phyloP scores from a whole-genome alignment of 73 alveolate species.

The Tetrahymena malaccensis region DNA sequence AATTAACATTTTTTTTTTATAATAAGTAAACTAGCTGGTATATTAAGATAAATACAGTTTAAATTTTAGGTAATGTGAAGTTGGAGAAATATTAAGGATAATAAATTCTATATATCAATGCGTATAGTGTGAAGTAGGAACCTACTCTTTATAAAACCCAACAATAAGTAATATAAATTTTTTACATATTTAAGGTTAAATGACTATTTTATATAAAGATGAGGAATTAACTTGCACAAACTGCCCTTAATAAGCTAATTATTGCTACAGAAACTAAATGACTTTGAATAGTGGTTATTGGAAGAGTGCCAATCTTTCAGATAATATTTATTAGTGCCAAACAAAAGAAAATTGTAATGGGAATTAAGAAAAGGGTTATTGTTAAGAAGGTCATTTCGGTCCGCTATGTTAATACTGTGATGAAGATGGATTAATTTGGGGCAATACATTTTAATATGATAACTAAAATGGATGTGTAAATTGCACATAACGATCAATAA shows the following conservation, averaged over 20 bases:
- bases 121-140: background rate
- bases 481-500: background rate
- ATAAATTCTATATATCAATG: background rate
- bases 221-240: background rate
- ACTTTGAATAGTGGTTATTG: background rate
- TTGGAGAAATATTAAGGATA: background rate
- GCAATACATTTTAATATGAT: background rate
- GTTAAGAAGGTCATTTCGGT: background rate
- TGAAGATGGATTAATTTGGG: background rate
- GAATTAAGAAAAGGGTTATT: background rate
- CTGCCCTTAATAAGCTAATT: background rate
- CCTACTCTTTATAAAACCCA: background rate
- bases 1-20: background rate
- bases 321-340: background rate
- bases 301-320: background rate
- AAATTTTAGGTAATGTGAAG: background rate
- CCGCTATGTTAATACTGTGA: background rate
- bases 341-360: background rate
- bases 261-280: background rate
- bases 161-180: background rate
- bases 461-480: background rate
- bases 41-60: background rate
- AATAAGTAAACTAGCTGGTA: background rate
- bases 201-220: background rate
- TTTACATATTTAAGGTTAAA: too few species aligned